Percentiles rank a stretch among this genome's conserved stretches.
Conservation (phyloP, 2,329 filamentous ascomycete genomes). For the Fusarium piperis region DNA sequence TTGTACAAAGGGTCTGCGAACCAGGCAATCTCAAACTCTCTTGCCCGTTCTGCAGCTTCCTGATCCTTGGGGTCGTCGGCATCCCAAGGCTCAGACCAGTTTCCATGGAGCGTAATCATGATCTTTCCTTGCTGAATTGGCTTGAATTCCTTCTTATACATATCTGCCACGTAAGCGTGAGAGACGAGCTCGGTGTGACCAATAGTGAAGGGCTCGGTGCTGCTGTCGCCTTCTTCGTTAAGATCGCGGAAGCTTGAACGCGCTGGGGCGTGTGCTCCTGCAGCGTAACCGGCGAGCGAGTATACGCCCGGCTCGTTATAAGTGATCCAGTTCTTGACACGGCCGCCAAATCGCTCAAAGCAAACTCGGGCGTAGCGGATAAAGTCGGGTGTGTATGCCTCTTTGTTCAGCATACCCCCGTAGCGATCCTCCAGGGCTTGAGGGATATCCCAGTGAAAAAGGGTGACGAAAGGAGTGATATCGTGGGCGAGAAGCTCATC, state of each 20-base stretch:
- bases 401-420: conserved; percentile 34
- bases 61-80: conserved; percentile 46
- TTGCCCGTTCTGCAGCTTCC: conserved; percentile 51
- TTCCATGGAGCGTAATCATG: conserved; percentile 54
- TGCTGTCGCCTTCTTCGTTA: conserved; percentile 33
- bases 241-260: conserved; percentile 36
- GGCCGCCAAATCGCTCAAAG: conserved; percentile 36
- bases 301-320: conserved; percentile 38
- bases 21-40: conserved; percentile 55
- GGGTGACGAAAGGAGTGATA: conserved; percentile 69
- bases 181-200: conserved; percentile 52
- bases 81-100: conserved; percentile 55
- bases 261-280: conserved; percentile 30
- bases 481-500: conserved; percentile 63
- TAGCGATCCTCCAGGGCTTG: conserved; percentile 35
- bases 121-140: conserved; percentile 49
- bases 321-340: conserved; percentile 38
- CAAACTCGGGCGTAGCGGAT: conserved; percentile 36
- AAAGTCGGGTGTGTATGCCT: conserved; percentile 33
- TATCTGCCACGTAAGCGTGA: conserved; percentile 49
- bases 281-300: conserved; percentile 30
- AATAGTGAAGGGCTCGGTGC: conserved; percentile 50
- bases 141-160: conserved; percentile 53
- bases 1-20: conserved; percentile 52
- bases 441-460: conserved; percentile 74